A percentile compares a stretch with the other conserved stretches of the same genome.
phyloP scores from a whole-genome alignment of 179 eudicot genomes.

The Vitellaria paradoxa region DNA sequence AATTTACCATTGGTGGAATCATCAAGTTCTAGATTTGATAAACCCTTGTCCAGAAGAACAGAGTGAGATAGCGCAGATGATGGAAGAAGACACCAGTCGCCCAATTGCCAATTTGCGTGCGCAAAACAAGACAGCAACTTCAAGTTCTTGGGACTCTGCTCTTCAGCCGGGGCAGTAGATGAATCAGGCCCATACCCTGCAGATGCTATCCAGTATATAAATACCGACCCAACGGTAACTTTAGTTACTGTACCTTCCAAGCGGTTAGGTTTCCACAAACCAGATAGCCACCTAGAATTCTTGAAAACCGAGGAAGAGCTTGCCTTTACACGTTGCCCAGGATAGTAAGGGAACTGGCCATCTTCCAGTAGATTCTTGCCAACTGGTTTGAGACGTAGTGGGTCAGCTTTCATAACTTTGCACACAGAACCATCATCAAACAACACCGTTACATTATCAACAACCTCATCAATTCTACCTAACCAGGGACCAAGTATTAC shows the following conservation, averaged over 20 bases:
- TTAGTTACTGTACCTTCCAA: conserved; percentile 85
- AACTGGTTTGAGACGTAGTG: conserved; percentile 73
- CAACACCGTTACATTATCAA: conserved; percentile 81
- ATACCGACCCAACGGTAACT: conserved; percentile 79
- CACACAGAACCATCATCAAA: conserved; percentile 93
- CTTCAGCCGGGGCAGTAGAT: conserved; percentile 82
- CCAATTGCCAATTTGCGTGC: conserved; percentile 94
- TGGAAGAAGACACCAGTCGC: conserved; percentile 94
- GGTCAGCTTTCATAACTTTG: conserved; percentile 86
- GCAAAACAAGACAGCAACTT: conserved; percentile 76
- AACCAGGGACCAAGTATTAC: conserved; percentile 92
- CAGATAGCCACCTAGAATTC: conserved; percentile 80
- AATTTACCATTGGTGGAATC: conserved; percentile 25
- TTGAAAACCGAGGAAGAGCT: conserved; percentile 84
- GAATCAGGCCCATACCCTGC: conserved; percentile 93
- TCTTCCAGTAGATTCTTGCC: conserved; percentile 74
- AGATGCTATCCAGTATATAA: conserved; percentile 96
- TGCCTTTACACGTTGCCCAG: conserved; percentile 91
- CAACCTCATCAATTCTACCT: conserved; percentile 90
- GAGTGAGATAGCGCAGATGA: conserved; percentile 34
- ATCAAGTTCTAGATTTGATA: conserved; percentile 42
- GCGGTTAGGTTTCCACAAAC: conserved; percentile 77
- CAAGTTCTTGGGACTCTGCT: conserved; percentile 83
- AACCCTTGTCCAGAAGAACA: conserved; percentile 44
- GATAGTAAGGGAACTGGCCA: conserved; percentile 89